Evolutionary conservation across 1,139 yeast genomes (phyloP), one percentile per base, ranked within the genome.

Genomic region (Pichia sp.): DNA sequence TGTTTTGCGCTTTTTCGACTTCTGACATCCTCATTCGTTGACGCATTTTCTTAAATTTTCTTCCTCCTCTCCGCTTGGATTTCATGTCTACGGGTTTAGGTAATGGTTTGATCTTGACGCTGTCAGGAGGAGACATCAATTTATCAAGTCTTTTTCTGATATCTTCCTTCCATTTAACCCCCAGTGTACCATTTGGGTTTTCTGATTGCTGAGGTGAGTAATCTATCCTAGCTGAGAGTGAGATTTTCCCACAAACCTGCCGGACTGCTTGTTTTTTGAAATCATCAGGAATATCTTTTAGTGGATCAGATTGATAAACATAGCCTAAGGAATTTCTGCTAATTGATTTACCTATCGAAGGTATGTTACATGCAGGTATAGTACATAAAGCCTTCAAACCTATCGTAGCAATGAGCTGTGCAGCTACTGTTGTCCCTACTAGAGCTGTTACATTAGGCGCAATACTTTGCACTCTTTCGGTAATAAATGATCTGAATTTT

Each of bases 31-130:
- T 84, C 69, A 85, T 84, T 62, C 87, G 81, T 64, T 90, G 89
- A 65, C 87, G 88, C 73, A 82, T 79, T 67, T 89, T 89, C 48
- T 96, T 74, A 58, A 86, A 76, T 55, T 91, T 73, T 58, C 82
- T 73, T 0, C 99, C 99, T 2, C 96, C 98, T 61, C 99, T 75
- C 60, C 85, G 86, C 68, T 87, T 87, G 4, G 93, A 83, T 46
- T 83, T 81, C 52, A 75, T 77, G 54, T 91, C 97, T 41, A 79
- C 74, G 0, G 99, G 99, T 1, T 83, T 75, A 0, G 97, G 95
- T 46, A 93, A 70, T 0, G 98, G 96, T 60, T 87, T 89, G 4
- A 80, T 76, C 0, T 78, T 80, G 19, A 75, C 72, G 26, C 76
- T 76, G 31, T 83, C 87, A 0, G 98, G 96, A 0, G 98, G 95